Base-by-base conservation (phyloP, 495 filamentous ascomycete species). In the Aspergillus sclerotioniger region DNA sequence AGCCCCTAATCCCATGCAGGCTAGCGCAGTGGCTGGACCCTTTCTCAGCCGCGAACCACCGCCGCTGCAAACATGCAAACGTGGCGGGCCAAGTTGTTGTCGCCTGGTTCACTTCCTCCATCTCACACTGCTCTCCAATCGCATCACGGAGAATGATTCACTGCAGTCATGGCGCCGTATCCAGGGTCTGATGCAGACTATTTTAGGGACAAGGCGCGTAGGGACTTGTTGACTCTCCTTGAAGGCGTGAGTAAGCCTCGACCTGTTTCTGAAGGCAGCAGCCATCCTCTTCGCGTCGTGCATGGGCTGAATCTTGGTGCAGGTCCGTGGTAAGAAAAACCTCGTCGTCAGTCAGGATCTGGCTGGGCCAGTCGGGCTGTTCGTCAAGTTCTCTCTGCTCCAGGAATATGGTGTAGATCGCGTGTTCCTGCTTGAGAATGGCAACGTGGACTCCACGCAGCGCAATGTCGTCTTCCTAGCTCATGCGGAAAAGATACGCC, bases 251-350 rank as follows among this genome's bases (percentile, higher is more conserved):
- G 91, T 90, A 80, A 79, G 76, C 70, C 71, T 66, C 59, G 53
- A 19, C 58, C 49, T 55, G 9, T 50, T 29, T 29, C 44, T 29
- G 9, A 44, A 29, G 54, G 16, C 39, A 10, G 17, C 28, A 21
- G 25, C 16, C 39, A 20, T 17, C 15, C 20, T 15, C 43, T 13
- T 56, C 48, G 17, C 20, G 15, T 52, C 32, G 46, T 45, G 9
- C 46, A 51, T 56, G 57, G 43, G 63, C 58, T 64, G 63, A 70
- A 64, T 71, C 67, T 48, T 50, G 28, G 41, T 67, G 51, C 67
- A 98, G 94, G 89, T 96, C 59, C 87, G 91, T 69, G 95, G 95
- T 56, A 98, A 97, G 85, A 99, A 99, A 80, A 96, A 96, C 74
- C 81, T 99, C 60, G 88, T 98, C 53, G 87, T 98, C 66, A 92